These are phyloP conservation scores for Chlamydomonas incerta DNA, from an alignment of 139 green algal genomes.

Conservation along the genomic window DNA sequence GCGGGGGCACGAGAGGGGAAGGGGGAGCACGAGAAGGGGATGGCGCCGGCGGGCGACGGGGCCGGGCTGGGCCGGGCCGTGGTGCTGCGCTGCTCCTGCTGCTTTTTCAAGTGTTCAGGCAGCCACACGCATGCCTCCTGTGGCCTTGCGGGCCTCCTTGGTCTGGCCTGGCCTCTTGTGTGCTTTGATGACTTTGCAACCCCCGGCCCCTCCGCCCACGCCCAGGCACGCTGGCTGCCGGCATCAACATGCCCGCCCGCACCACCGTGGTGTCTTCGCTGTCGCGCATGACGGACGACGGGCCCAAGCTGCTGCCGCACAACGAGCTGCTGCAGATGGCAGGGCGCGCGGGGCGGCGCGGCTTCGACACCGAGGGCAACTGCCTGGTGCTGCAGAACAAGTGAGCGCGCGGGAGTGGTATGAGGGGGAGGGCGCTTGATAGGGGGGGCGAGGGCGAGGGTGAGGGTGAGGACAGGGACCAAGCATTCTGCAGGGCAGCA, in stretches of 20 bases:
- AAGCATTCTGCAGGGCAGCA: not conserved
- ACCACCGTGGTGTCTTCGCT: constrained; percentile 87
- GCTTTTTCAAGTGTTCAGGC: too few relatives aligned
- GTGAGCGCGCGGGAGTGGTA: not conserved
- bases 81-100: too few relatives aligned
- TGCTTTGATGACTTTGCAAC: too few relatives aligned
- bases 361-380: constrained; percentile 84
- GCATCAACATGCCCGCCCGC: constrained; percentile 98
- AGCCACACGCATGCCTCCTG: too few relatives aligned
- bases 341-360: constrained; percentile 83
- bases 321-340: constrained; percentile 92
- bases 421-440: not conserved
- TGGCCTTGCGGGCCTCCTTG: too few relatives aligned
- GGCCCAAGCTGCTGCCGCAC: constrained; percentile 72
- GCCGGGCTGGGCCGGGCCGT: too few relatives aligned
- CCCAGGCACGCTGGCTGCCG: constrained; percentile 93
- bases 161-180: too few relatives aligned
- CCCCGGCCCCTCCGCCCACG: too few relatives aligned
- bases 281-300: constrained; percentile 70
- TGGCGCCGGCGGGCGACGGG: not conserved
- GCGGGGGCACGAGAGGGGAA: not conserved
- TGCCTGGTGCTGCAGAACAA: constrained; percentile 80
- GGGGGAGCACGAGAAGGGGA: not conserved
- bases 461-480: not conserved
- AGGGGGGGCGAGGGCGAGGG: not conserved